Conservation (phyloP, 2,329 filamentous ascomycete genomes). For the Pseudocercospora musae region DNA sequence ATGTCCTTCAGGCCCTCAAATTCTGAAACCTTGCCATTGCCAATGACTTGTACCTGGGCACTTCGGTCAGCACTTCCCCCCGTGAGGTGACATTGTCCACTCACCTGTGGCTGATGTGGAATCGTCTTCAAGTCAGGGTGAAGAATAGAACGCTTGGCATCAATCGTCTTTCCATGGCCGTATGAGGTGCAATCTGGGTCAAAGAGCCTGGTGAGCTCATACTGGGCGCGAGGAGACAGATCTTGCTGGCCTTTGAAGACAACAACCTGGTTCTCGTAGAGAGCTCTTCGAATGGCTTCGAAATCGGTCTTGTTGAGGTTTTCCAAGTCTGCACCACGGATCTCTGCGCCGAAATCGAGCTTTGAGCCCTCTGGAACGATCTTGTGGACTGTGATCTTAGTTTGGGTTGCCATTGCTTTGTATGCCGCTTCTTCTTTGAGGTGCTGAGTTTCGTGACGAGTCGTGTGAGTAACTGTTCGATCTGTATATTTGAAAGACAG, state of each 20-base stretch:
- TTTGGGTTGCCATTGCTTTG: conserved; percentile 25
- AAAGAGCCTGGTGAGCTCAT: conserved; percentile 69
- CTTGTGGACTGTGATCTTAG: conserved; percentile 28
- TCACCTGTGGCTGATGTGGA: conserved; percentile 61
- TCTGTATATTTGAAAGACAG: background rate
- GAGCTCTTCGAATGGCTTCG: conserved; percentile 58
- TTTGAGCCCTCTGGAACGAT: conserved; percentile 22
- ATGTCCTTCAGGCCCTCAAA: conserved; percentile 71
- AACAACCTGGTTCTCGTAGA: conserved; percentile 67
- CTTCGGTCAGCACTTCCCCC: too few relatives aligned
- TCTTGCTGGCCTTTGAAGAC: conserved; percentile 66
- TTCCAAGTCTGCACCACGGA: conserved; percentile 31
- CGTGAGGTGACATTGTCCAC: too few relatives aligned
- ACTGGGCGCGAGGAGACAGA: conserved; percentile 67
- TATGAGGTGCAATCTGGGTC: conserved; percentile 65
- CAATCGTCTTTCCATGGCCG: conserved; percentile 72
- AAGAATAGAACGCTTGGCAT: conserved; percentile 62
- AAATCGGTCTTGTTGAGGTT: conserved; percentile 58
- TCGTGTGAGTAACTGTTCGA: background rate
- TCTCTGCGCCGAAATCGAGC: conserved; percentile 29
- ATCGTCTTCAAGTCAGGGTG: conserved; percentile 79
- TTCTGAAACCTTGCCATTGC: conserved; percentile 65
- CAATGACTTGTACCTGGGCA: conserved; percentile 76
- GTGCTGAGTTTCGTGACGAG: background rate
- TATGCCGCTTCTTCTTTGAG: background rate